phyloP scores from a whole-genome alignment of 257 asterid genomes.

The Cinchona pubescens region DNA sequence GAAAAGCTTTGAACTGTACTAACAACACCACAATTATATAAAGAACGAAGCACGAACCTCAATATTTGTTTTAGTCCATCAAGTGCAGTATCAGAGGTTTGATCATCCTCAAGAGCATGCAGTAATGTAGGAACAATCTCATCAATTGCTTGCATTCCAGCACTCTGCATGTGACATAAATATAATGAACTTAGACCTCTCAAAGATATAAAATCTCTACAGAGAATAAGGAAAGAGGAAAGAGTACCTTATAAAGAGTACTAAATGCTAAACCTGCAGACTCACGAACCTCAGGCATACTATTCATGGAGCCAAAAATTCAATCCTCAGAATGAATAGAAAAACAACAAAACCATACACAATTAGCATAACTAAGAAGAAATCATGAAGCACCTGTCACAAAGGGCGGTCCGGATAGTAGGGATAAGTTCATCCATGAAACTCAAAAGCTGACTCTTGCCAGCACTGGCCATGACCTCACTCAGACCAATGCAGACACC shows the following conservation, averaged over 20 bases:
- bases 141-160: constrained; percentile 99
- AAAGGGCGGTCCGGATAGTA: constrained; percentile 91
- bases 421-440: constrained; percentile 91
- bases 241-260: constrained; percentile 86
- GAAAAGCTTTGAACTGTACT: not conserved
- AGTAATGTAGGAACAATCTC: constrained; percentile 97
- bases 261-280: constrained; percentile 96
- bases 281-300: constrained; percentile 85
- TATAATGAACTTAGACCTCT: not conserved
- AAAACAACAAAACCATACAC: not conserved
- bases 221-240: constrained; percentile 2
- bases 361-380: constrained; percentile 21
- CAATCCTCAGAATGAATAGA: constrained; percentile 2
- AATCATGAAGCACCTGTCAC: constrained; percentile 68
- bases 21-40: not conserved
- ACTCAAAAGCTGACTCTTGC: constrained; percentile 83
- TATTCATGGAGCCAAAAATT: constrained; percentile 32
- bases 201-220: not conserved
- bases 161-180: constrained; percentile 51
- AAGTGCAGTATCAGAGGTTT: constrained; percentile 91
- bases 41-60: constrained; percentile 41
- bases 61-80: constrained; percentile 96
- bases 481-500: constrained; percentile 98
- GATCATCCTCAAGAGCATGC: constrained; percentile 88
- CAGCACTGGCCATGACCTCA: constrained; percentile 98